These are phyloP conservation scores for Debaryomyces hansenii DNA, from an alignment of 805 yeast species.

Conservation along the genomic window DNA sequence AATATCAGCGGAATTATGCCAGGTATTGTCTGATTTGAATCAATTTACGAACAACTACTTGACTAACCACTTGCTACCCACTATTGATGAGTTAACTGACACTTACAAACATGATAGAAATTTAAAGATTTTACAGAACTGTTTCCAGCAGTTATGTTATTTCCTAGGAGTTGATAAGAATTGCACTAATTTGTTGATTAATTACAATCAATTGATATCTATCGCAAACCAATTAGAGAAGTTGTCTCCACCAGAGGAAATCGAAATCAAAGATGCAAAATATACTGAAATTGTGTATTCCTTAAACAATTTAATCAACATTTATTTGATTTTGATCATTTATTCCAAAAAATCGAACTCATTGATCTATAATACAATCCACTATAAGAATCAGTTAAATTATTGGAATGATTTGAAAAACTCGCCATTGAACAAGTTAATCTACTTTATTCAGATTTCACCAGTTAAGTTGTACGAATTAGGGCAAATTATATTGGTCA, in stretches of 20 bases:
- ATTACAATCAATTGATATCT: conserved; percentile 8
- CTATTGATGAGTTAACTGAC: conserved; percentile 1
- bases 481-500: conserved; percentile 6
- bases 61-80: conserved; percentile 14
- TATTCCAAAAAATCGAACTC: conserved; percentile 30
- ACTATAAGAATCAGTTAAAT: conserved; percentile 28
- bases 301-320: conserved; percentile 17
- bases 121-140: conserved; percentile 13
- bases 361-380: conserved; percentile 33
- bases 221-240: conserved; percentile 8
- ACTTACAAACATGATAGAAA: conserved; percentile 2
- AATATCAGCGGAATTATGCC: conserved; percentile 24
- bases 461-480: conserved; percentile 28
- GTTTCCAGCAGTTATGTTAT: conserved; percentile 24
- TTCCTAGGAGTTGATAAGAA: conserved; percentile 17
- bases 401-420: conserved; percentile 34
- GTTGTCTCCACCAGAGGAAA: neutral
- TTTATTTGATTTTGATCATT: conserved; percentile 22
- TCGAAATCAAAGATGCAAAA: neutral
- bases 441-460: conserved; percentile 34
- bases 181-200: neutral
- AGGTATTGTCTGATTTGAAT: conserved; percentile 21
- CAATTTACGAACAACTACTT: conserved; percentile 21
- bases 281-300: neutral
- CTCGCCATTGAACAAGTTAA: conserved; percentile 23